phyloP scores from a whole-genome alignment of 129 eudicot genomes.

The Chrysanthemum seticuspe region DNA sequence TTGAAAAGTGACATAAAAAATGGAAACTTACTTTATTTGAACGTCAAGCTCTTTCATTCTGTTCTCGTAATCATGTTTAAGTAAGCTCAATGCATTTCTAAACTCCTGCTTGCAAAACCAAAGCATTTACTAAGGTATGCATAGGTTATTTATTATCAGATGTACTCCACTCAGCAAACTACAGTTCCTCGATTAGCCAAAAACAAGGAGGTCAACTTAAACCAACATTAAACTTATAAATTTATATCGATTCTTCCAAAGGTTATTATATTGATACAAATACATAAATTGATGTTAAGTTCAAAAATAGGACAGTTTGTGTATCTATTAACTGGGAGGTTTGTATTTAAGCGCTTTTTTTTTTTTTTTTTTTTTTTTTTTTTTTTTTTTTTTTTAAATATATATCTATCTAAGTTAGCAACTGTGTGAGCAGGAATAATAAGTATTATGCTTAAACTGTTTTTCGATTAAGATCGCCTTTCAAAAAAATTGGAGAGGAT shows the following conservation, averaged over 20 bases:
- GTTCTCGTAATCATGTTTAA: constrained; percentile 44
- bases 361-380: too few relatives aligned
- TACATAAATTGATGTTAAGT: not conserved
- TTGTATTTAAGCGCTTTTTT: not conserved
- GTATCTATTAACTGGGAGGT: too few relatives aligned
- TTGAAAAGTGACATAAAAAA: not conserved
- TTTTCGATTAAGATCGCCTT: too few relatives aligned
- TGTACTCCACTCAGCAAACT: not conserved
- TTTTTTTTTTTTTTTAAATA: too few relatives aligned
- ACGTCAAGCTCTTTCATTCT: constrained; percentile 40
- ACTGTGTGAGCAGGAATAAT: too few relatives aligned
- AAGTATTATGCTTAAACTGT: too few relatives aligned
- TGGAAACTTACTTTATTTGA: constrained; percentile 42
- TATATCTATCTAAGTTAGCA: too few relatives aligned
- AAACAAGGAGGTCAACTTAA: not conserved
- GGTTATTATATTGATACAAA: not conserved
- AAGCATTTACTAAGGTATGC: constrained; percentile 4
- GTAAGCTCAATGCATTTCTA: constrained; percentile 38
- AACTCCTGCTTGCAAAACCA: constrained; percentile 42
- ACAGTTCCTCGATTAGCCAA: not conserved
- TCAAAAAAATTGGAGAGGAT: too few relatives aligned
- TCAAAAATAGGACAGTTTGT: not conserved
- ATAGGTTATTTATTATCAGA: not conserved
- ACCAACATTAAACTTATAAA: not conserved
- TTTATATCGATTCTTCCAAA: not conserved